Base-by-base conservation (phyloP, 352 stramenopile genomes). In the Blastocystis sp. region DNA sequence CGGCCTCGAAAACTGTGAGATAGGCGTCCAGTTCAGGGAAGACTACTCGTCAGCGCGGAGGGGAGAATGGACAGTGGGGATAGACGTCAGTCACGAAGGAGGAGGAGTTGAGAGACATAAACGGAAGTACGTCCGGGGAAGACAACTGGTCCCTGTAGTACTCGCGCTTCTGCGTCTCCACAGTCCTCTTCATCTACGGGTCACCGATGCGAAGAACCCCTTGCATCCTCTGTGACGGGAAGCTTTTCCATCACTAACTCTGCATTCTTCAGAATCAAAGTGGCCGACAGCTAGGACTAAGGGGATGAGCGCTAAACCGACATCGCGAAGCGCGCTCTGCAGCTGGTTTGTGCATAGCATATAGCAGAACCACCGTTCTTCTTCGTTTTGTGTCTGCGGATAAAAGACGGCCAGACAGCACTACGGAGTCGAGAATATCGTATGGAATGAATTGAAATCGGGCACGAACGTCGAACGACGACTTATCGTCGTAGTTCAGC, bases 71-170 rank as follows among this genome's bases (percentile, higher is more conserved):
- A 79, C 69, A 14, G 28, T 40, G 71, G 3, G 71, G 71, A 41
- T 64, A 65, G 71, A 23, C 23, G 14, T 45, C 28, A 23, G 48
- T 66, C 10, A 65, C 17, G 43, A 81, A 81, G 45, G 19, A 64
- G 28, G 71, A 81, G 38, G 71, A 65, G 48, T 64, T 38, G 28
- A 81, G 66, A 19, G 71, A 81, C 10, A 81, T 17, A 28, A 81
- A 81, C 10, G 71, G 71, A 1, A 64, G 71, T 17, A 81, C 19
- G 17, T 81, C 71, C 38, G 71, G 71, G 53, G 45, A 81, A 10
- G 71, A 81, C 2, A 81, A 41, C 23, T 81, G 71, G 3, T 64
- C 71, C 5, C 71, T 45, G 60, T 81, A 81, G n/a, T 81, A 81
- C 5, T 64, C 71, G 45, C 53, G 71, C 48, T 81, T 81, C 48